Evolutionary conservation across 2,329 filamentous ascomycete genomes (phyloP), one percentile per base, ranked within the genome.

Genomic region (Emericellopsis atlantica): DNA sequence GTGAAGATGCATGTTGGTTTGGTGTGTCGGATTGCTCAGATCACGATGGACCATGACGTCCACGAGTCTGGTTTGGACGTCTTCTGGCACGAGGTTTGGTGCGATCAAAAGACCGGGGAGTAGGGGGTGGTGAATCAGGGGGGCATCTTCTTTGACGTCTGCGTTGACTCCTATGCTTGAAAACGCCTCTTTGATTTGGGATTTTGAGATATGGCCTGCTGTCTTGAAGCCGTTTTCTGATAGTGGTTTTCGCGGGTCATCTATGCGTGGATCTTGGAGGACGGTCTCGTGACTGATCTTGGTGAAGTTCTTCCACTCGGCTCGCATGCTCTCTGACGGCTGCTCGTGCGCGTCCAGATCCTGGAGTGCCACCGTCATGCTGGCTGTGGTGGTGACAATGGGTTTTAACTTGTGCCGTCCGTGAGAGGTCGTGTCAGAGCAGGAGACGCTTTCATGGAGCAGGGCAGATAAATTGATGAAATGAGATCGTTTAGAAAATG

Each of bases 1-100:
- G 60, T 93, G 85, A 2, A 87, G 69, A 59, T 93, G 84, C n/a
- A 96, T 66, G 59, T 96, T 98, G 40, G 89, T 96, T 53, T 84
- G 75, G 56, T 96, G 88, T 4, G 65, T 56, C 4, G 79, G 76
- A 48, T 83, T 75, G 45, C 79, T 78, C 14, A 94, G 73, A 57
- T 94, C 84, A 21, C 68, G 73, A 60, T 93, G 85, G 24, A 95
- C 67, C 46, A 95, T 72, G 41, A 75, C 77, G 36, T 76, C 76
- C 5, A 96, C 70, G 3, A 96, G 68, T 32, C 66, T 62, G 44
- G 70, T 64, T 57, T 98, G 92, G 12, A 84, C 67, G 6, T 64
- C 52, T 14, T 74, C 70, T 5, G 88, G 81, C 9, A 96, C 63
- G 8, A 96, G 66, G 22, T 73, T 72, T 11, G 89, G 89, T 3